phyloP scores from a whole-genome alignment of 805 yeast genomes.

The Metschnikowia borealis region DNA sequence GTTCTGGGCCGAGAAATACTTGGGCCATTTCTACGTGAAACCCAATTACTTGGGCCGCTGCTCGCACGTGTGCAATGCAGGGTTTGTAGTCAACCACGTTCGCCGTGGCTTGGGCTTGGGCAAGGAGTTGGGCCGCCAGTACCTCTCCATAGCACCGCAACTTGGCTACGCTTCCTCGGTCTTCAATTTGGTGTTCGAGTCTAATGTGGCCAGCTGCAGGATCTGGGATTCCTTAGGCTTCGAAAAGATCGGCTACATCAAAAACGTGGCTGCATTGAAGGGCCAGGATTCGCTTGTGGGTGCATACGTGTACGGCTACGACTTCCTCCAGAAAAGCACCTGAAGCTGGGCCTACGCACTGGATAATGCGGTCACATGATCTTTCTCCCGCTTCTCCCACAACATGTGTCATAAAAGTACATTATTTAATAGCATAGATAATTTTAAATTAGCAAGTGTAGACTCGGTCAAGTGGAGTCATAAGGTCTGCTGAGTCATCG shows the following conservation, averaged over 20 bases:
- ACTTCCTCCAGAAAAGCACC: conserved; percentile 25
- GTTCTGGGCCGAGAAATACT: conserved; percentile 43
- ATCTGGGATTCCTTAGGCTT: conserved; percentile 87
- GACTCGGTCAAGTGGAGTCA: too few relatives aligned
- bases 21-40: conserved; percentile 78
- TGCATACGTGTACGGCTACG: conserved; percentile 75
- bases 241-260: conserved; percentile 69
- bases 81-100: conserved; percentile 62
- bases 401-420: too few relatives aligned
- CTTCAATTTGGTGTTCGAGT: conserved; percentile 81
- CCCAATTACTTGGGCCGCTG: conserved; percentile 86
- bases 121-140: conserved; percentile 59
- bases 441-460: too few relatives aligned
- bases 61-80: conserved; percentile 85
- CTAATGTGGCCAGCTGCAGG: conserved; percentile 67
- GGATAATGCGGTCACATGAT: too few relatives aligned
- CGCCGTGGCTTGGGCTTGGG: conserved; percentile 72
- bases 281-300: conserved; percentile 63
- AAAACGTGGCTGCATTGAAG: conserved; percentile 68
- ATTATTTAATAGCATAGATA: too few relatives aligned
- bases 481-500: too few relatives aligned
- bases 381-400: too few relatives aligned
- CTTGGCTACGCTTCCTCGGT: conserved; percentile 81
- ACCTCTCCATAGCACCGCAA: conserved; percentile 67
- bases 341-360: background rate